Base-by-base conservation (phyloP, 148 eudicot species). In the Polygonum aviculare region DNA sequence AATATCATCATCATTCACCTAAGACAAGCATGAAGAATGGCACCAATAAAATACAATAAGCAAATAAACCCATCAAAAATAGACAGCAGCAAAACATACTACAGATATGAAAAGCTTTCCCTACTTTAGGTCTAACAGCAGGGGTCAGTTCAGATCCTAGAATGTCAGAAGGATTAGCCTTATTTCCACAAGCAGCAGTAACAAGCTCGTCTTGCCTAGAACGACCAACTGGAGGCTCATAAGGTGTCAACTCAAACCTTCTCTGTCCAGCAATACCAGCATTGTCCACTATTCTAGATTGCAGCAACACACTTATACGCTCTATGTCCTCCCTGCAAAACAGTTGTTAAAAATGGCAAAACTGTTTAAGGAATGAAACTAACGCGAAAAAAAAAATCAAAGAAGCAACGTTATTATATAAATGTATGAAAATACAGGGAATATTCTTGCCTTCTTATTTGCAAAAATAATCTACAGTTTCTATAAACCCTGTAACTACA, bases 311-410 rank as follows among this genome's bases (percentile, higher is more conserved):
- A 60, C 92, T 89, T 78, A 91, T 80, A 80, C 78, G 92, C 63
- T 85, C 88, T 80, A 91, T 86, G 82, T 93, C 89, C 47, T 90
- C 87, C 84, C 98, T 93, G 90, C 44, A 79, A 9, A 47, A 80
- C 10, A 79, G 38, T 60, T 15, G 67, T 71, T 36, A 26, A 63
- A 70, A 60, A 15, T 38, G 38, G 26, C 40, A 67, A 16, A 48
- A 22, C 5, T 10, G 10, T 38, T 70, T 22, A 38, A 38, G 40
- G 18, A 38, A 38, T 15, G 39, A 22, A 15, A 70, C 4, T 38
- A 70, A 7, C 21, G 4, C 3, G 3, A 31, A 69, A 35, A 31
- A 35, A 31, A 22, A 21, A 63, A 51, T 14, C n/a, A 51, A 16
- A 57, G 33, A 22, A 57, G 8, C 12, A 19, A 22, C 3, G 11